Conservation (phyloP, 2,329 filamentous ascomycete species). For the Talaromyces albobiverticillius region DNA sequence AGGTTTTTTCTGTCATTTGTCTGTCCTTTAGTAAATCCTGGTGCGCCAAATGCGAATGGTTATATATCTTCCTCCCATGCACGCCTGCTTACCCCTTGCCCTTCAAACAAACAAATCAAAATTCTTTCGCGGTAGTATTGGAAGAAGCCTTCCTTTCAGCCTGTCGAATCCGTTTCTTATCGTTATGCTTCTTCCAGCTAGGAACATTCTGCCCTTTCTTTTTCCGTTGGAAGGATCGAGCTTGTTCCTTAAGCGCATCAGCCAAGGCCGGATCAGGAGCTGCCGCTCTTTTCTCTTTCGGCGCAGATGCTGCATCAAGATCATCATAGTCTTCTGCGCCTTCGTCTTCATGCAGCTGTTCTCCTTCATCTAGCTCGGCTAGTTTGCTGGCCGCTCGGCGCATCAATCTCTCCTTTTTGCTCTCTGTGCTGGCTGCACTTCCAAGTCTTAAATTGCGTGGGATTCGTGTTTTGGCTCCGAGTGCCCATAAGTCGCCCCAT, state of each 20-base stretch:
- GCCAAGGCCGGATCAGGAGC: conserved; percentile 5
- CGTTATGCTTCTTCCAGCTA: conserved; percentile 43
- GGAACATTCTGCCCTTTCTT: conserved; percentile 36
- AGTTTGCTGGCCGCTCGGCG: conserved; percentile 31
- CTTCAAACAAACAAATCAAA: not conserved
- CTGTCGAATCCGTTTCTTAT: conserved; percentile 43
- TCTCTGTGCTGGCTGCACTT: conserved; percentile 34
- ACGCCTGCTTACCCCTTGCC: not conserved
- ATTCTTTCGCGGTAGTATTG: not conserved
- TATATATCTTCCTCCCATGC: not conserved
- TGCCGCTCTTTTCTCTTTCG: conserved; percentile 10
- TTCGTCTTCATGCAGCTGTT: not conserved
- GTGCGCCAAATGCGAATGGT: not conserved
- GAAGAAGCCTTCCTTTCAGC: conserved; percentile 29
- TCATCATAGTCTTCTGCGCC: conserved; percentile 14
- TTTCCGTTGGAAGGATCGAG: conserved; percentile 19
- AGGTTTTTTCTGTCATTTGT: not conserved
- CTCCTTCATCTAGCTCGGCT: conserved; percentile 19
- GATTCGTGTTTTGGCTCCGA: conserved; percentile 85
- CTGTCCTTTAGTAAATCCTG: too few species aligned
- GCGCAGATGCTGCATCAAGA: not conserved
- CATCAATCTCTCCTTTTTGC: conserved; percentile 40
- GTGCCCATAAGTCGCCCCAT: conserved; percentile 95
- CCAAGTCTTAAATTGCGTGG: conserved; percentile 61
- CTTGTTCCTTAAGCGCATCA: conserved; percentile 12